Conservation (phyloP, 805 yeast genomes). For the Candida qinlingensis region DNA sequence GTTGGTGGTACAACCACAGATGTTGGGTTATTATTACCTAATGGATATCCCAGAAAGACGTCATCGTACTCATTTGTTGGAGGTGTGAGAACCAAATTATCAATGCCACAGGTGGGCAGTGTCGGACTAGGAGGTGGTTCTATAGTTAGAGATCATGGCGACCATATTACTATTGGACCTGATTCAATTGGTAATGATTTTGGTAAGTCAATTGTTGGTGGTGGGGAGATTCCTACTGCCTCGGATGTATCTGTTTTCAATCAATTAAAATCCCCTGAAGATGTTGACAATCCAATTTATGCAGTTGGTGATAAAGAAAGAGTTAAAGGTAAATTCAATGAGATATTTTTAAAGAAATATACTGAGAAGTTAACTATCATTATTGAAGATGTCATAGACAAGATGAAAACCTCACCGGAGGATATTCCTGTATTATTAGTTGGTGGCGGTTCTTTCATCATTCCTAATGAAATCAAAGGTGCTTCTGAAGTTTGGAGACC, state of each 20-base stretch:
- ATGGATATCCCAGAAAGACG: slow-evolving; percentile 44
- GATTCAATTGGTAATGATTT: slow-evolving; percentile 43
- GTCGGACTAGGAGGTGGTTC: slow-evolving; percentile 51
- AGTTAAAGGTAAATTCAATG: slow-evolving; percentile 21
- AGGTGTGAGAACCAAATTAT: slow-evolving; percentile 42
- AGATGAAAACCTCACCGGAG: slow-evolving; percentile 41
- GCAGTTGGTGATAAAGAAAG: slow-evolving; percentile 26
- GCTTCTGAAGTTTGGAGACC: slow-evolving; percentile 41
- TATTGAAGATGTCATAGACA: slow-evolving; percentile 35
- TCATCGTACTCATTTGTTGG: slow-evolving; percentile 40
- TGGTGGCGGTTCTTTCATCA: slow-evolving; percentile 48
- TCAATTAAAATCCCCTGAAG: slow-evolving; percentile 10
- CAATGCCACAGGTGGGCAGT: slow-evolving; percentile 48
- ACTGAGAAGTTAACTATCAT: slow-evolving; percentile 32
- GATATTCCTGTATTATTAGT: slow-evolving; percentile 41
- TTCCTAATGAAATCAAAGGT: slow-evolving; percentile 35
- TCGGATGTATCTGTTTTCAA: slow-evolving; percentile 32
- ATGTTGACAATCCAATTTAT: slow-evolving; percentile 10
- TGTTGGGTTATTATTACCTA: slow-evolving; percentile 38
- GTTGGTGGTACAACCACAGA: slow-evolving; percentile 50
- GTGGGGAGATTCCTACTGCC: slow-evolving; percentile 37
- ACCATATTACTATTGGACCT: slow-evolving; percentile 36
- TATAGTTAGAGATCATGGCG: slow-evolving; percentile 29
- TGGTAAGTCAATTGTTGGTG: slow-evolving; percentile 34
- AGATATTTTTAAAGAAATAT: slow-evolving; percentile 32